Evolutionary conservation across 768 basidiomycete genomes (phyloP).

Genomic region (Serendipita indica): DNA sequence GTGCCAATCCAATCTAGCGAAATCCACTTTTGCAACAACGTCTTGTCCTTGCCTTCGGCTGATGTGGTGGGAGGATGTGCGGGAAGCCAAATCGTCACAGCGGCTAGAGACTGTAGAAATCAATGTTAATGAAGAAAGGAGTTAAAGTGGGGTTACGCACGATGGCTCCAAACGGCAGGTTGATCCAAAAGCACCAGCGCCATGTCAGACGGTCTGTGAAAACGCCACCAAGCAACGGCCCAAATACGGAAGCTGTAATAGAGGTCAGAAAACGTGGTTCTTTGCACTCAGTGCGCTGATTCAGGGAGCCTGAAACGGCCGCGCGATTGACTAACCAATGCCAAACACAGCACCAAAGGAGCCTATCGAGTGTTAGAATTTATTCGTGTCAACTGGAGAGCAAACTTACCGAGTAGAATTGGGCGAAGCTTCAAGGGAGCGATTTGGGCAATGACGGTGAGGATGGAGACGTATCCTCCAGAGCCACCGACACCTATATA

Average conservation of each 20-base stretch:
- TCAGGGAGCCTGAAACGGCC: background rate
- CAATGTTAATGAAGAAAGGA: background rate
- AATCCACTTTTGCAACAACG: constrained; percentile 1
- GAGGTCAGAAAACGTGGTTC: background rate
- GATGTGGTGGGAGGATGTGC: background rate
- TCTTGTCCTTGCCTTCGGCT: background rate
- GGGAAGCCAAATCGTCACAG: background rate
- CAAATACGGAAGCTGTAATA: constrained; percentile 23
- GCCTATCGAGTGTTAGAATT: constrained; percentile 6
- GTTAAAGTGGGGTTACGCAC: background rate
- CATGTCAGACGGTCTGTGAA: constrained; percentile 24
- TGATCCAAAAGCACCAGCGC: constrained; percentile 22
- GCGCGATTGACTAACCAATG: constrained; percentile 11
- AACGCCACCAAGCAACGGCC: constrained; percentile 24
- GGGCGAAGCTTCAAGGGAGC: constrained; percentile 6
- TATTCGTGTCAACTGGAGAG: background rate
- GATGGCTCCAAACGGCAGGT: constrained; percentile 5
- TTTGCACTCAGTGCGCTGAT: background rate
- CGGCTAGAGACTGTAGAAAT: background rate
- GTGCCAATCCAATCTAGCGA: constrained; percentile 6
- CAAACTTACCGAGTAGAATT: background rate
- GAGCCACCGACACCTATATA: background rate
- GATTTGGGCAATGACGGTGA: constrained; percentile 12
- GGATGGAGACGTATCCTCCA: background rate
- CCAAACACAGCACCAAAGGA: constrained; percentile 18